Evolutionary conservation across 176 grass and related monocot species (phyloP), one percentile per base, ranked within the genome.

Genomic region (Poa pratensis): DNA sequence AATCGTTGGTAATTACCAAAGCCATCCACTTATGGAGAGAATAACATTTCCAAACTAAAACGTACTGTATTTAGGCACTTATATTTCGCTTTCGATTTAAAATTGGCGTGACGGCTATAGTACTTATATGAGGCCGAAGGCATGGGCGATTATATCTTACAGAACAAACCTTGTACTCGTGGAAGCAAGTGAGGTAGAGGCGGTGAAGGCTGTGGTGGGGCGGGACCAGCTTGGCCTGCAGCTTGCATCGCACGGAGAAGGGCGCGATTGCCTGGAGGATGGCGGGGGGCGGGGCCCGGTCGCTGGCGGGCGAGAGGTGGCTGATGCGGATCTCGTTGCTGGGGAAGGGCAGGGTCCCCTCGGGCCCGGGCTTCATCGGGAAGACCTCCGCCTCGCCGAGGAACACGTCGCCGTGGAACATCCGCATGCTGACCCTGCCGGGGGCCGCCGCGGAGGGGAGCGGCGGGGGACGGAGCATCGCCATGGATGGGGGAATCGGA

Each of bases 201-300:
- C 73, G 81, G 14, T 90, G 88, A 7, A 96, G 89, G 28, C 82
- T 87, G 42, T 90, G 83, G 57, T 86, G 82, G 13, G 88, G 85
- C 37, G 90, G 79, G 15, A 79, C 54, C 43, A 73, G 82, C 68
- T 92, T 99, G 53, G 91, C 86, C 78, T 91, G 91, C 49, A 99
- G 82, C 82, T 99, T 99, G 90, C 93, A 99, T 24, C 97, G 97
- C 52, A 96, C 90, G 23, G 88, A 84, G 88, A 96, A 96, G 63
- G 97, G 92, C 69, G 91, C 91, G 66, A 99, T 92, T 46, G 92
- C 89, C 77, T 99, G 93, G 27, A 99, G 97, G 71, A 96, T 86
- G 64, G 94, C 86, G 66, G 96, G 94, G 5, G 97, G 97, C 81
- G 88, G 94, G 84, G 91, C 94, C 68, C 97, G 82, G 78, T 94